Conservation (phyloP, 2,329 filamentous ascomycete genomes). For the Mariannaea sp. region DNA sequence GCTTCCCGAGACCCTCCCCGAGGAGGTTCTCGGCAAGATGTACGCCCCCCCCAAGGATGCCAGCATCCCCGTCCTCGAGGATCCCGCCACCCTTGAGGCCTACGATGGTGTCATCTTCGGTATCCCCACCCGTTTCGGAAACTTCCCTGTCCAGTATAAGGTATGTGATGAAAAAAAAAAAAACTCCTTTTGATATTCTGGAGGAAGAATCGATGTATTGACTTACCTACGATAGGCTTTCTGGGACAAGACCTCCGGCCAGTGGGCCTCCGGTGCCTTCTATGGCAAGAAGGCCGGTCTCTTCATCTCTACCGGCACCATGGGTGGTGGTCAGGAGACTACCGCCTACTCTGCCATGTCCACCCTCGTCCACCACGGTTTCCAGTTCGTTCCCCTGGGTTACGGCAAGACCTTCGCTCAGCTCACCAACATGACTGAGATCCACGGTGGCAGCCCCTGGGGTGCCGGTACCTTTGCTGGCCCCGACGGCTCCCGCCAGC, state of each 20-base stretch:
- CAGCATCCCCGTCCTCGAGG: constrained; percentile 66
- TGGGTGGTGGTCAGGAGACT: constrained; percentile 90
- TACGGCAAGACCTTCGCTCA: constrained; percentile 79
- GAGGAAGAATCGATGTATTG: neutral
- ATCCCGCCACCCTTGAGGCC: constrained; percentile 63
- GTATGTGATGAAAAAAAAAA: constrained; percentile 32
- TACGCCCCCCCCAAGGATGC: constrained; percentile 78
- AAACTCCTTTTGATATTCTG: too few relatives aligned
- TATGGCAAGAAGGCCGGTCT: constrained; percentile 89
- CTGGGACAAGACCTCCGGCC: constrained; percentile 87
- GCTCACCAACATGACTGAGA: constrained; percentile 73
- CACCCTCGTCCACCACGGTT: constrained; percentile 89
- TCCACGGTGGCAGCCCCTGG: constrained; percentile 89
- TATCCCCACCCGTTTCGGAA: constrained; percentile 94
- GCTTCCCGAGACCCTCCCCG: constrained; percentile 83
- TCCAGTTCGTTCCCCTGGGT: constrained; percentile 94
- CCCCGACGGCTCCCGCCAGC: constrained; percentile 82
- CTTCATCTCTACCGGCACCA: constrained; percentile 85
- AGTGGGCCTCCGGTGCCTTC: constrained; percentile 79
- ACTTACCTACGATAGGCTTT: constrained; percentile 55
- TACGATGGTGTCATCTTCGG: constrained; percentile 94
- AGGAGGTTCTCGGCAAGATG: constrained; percentile 89
- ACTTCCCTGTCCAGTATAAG: constrained; percentile 97
- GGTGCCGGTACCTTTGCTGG: constrained; percentile 88
- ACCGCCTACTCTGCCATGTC: constrained; percentile 82